phyloP scores from a whole-genome alignment of 345 rosid species.

The Eucalyptus cloeziana region DNA sequence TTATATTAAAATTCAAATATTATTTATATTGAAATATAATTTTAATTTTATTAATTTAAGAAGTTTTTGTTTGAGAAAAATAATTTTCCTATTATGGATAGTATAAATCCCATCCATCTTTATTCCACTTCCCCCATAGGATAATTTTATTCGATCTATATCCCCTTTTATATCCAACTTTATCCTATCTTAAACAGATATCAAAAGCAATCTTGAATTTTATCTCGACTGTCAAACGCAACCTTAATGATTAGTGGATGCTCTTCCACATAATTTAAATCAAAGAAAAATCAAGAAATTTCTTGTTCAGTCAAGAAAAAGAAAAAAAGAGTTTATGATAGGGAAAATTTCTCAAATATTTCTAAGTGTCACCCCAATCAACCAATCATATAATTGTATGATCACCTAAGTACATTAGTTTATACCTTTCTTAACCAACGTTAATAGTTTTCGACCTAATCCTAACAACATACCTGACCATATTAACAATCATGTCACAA shows the following conservation, averaged over 20 bases:
- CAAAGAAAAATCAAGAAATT: not conserved
- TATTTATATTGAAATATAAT: too few relatives aligned
- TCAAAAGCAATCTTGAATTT: too few relatives aligned
- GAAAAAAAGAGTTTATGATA: not conserved
- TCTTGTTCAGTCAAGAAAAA: not conserved
- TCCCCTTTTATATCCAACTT: too few relatives aligned
- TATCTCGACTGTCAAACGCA: accelerated
- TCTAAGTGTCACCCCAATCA: not conserved
- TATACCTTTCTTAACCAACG: not conserved
- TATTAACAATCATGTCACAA: not conserved
- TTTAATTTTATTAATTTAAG: too few relatives aligned
- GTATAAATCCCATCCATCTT: too few relatives aligned
- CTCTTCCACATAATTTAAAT: not conserved
- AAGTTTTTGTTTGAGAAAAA: too few relatives aligned
- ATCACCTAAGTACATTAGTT: not conserved
- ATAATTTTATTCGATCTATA: too few relatives aligned
- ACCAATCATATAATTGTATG: not conserved
- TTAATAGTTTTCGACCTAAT: not conserved
- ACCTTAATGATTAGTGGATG: not conserved
- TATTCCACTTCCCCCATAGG: too few relatives aligned
- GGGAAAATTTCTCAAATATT: not conserved
- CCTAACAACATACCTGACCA: not conserved
- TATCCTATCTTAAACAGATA: too few relatives aligned
- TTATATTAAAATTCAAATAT: too few relatives aligned
- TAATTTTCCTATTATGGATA: too few relatives aligned